These are phyloP conservation scores for Aureobasidium lini DNA, from an alignment of 2,329 filamentous ascomycete genomes.

Conservation along the genomic window DNA sequence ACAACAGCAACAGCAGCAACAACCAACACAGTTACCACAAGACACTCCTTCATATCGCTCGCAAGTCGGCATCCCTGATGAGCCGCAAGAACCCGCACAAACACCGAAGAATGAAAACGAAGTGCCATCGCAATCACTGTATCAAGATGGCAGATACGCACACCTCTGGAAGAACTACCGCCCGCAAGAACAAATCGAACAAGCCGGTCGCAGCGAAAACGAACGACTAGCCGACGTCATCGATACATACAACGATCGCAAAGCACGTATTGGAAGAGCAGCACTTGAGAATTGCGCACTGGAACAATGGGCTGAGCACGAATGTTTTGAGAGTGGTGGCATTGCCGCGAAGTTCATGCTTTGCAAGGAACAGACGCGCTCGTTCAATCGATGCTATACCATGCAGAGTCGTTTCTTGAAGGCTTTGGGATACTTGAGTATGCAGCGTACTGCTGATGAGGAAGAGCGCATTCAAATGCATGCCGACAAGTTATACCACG, in stretches of 20 bases:
- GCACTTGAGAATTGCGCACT: slow-evolving; percentile 90
- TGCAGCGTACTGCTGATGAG: slow-evolving; percentile 56
- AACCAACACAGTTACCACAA: slow-evolving; percentile 2
- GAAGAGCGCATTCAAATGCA: slow-evolving; percentile 91
- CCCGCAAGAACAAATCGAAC: slow-evolving; percentile 62
- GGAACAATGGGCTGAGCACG: slow-evolving; percentile 73
- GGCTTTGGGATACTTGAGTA: slow-evolving; percentile 75
- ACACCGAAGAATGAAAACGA: slow-evolving; percentile 24
- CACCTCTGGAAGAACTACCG: slow-evolving; percentile 90
- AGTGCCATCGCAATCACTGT: slow-evolving; percentile 49
- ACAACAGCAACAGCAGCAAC: slow-evolving; percentile 18
- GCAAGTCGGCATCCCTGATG: slow-evolving; percentile 22
- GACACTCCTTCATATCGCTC: slow-evolving; percentile 21
- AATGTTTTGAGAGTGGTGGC: slow-evolving; percentile 70
- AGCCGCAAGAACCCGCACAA: slow-evolving; percentile 16
- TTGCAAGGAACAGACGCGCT: slow-evolving; percentile 69
- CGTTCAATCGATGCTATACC: slow-evolving; percentile 79
- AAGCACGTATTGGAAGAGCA: slow-evolving; percentile 66
- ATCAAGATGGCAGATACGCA: slow-evolving; percentile 65
- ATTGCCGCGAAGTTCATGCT: slow-evolving; percentile 64
- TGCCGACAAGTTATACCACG: slow-evolving; percentile 81
- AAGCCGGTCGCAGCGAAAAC: slow-evolving; percentile 63
- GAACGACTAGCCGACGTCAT: slow-evolving; percentile 75
- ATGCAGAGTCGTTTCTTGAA: slow-evolving; percentile 89
- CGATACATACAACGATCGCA: slow-evolving; percentile 76